A percentile compares a stretch with the other conserved stretches of the same genome.
These are phyloP conservation scores for Aspergillus mulundensis DNA, from an alignment of 495 filamentous ascomycete genomes.

Conservation along the genomic window DNA sequence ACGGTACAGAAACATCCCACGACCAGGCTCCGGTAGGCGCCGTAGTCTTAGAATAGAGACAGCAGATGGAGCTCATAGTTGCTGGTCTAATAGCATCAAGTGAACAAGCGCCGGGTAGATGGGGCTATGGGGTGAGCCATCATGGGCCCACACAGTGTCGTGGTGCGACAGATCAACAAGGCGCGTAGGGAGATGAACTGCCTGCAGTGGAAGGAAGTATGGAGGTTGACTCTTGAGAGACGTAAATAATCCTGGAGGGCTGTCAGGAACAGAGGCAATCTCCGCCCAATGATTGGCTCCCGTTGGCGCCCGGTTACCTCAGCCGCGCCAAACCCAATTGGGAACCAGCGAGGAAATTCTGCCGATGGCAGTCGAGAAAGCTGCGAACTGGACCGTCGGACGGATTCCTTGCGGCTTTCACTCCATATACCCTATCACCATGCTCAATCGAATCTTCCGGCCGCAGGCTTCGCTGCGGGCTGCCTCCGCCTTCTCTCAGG, in stretches of 20 bases:
- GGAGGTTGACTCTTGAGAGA: not conserved
- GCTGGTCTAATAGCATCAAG: constrained; percentile 18
- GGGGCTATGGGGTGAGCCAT: constrained; percentile 1
- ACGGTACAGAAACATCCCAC: constrained; percentile 10
- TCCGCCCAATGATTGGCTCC: constrained; percentile 29
- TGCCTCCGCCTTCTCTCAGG: constrained; percentile 32
- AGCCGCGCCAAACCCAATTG: constrained; percentile 28
- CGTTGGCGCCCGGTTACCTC: constrained; percentile 27
- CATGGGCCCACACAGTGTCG: not conserved
- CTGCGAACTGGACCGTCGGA: constrained; percentile 28
- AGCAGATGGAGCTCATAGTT: constrained; percentile 19
- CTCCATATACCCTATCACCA: constrained; percentile 32
- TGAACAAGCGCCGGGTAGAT: constrained; percentile 5
- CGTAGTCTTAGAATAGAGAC: constrained; percentile 25
- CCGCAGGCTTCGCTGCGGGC: constrained; percentile 49
- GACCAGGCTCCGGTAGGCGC: constrained; percentile 26
- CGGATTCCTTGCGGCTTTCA: constrained; percentile 13
- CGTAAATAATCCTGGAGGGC: constrained; percentile 7
- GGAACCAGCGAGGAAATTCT: constrained; percentile 19
- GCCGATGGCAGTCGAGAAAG: constrained; percentile 33
- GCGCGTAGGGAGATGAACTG: constrained; percentile 8
- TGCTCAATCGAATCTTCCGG: constrained; percentile 49
- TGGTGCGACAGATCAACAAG: not conserved
- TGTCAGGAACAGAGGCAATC: constrained; percentile 23
- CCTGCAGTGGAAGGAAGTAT: not conserved